Percentiles rank a stretch among this genome's conserved stretches.
Conservation (phyloP, 164 flowering plant genomes). For the Taxillus chinensis region DNA sequence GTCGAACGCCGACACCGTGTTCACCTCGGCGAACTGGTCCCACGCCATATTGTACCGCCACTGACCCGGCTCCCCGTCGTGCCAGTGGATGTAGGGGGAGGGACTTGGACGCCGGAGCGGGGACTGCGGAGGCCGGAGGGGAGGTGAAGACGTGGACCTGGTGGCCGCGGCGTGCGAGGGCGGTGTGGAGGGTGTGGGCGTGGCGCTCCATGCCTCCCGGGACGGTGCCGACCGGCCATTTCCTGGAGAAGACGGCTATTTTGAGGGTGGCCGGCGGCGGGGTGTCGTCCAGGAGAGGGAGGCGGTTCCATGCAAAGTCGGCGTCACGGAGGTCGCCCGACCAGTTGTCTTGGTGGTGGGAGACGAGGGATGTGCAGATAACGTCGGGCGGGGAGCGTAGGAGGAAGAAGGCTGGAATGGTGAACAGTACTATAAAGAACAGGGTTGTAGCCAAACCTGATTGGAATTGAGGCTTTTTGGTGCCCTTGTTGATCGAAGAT, state of each 20-base stretch:
- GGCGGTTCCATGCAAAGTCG: constrained; percentile 74
- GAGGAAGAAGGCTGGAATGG: constrained; percentile 56
- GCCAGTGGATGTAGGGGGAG: constrained; percentile 42
- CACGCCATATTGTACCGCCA: constrained; percentile 72
- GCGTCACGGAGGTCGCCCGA: constrained; percentile 68
- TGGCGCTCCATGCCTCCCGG: constrained; percentile 99
- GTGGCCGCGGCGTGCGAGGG: constrained; percentile 60
- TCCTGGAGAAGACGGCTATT: constrained; percentile 80
- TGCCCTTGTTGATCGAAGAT: constrained; percentile 16
- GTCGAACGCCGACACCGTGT: constrained; percentile 3
- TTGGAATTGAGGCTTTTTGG: constrained; percentile 23
- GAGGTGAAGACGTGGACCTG: constrained; percentile 56
- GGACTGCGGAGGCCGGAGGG: constrained; percentile 6
- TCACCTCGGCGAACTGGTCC: constrained; percentile 46
- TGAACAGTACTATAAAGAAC: constrained; percentile 58
- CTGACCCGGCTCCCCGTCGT: constrained; percentile 46
- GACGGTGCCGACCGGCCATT: constrained; percentile 59
- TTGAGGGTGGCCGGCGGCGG: constrained; percentile 33
- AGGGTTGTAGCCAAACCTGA: constrained; percentile 45
- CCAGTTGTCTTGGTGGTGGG: constrained; percentile 17
- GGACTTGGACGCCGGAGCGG: not conserved
- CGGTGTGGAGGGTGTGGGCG: constrained; percentile 57
- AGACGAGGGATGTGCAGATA: constrained; percentile 17
- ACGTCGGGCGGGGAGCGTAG: constrained; percentile 36
- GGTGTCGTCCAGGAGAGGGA: constrained; percentile 17